A percentile compares a stretch with the other conserved stretches of the same genome.
Evolutionary conservation across 2,329 filamentous ascomycete species (phyloP).

Genomic region (Xylaria sp.): DNA sequence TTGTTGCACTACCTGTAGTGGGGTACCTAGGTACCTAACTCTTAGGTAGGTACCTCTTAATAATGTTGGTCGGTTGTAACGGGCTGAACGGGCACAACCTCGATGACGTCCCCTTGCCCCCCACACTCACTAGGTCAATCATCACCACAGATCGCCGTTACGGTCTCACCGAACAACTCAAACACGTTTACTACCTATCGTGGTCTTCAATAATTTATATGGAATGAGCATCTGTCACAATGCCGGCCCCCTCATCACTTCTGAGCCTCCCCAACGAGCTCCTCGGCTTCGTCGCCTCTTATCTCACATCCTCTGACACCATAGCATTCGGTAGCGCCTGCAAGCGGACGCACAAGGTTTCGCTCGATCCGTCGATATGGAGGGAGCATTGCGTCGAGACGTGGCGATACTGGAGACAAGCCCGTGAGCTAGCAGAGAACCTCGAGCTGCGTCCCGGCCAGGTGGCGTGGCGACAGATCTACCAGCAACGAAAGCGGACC

Average conservation of each 20-base stretch:
- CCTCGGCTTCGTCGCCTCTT: conserved; percentile 58
- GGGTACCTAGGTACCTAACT: too few relatives aligned
- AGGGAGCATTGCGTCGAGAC: conserved; percentile 55
- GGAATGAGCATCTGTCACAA: background rate
- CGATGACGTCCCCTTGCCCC: too few relatives aligned
- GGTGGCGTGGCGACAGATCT: conserved; percentile 59
- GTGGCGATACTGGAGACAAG: conserved; percentile 60
- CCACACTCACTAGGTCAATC: too few relatives aligned
- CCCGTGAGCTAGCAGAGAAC: conserved; percentile 47
- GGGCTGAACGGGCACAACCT: too few relatives aligned
- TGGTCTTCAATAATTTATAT: too few relatives aligned
- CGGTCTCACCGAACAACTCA: too few relatives aligned
- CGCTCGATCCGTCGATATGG: conserved; percentile 62
- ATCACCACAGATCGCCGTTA: too few relatives aligned
- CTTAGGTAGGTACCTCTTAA: too few relatives aligned
- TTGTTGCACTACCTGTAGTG: too few relatives aligned
- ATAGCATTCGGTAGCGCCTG: conserved; percentile 54
- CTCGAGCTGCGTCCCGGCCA: conserved; percentile 43
- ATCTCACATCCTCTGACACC: conserved; percentile 29
- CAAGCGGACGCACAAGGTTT: conserved; percentile 52
- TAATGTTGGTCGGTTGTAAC: too few relatives aligned
- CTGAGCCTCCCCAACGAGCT: conserved; percentile 62
- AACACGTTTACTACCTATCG: too few relatives aligned
- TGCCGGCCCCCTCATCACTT: background rate
- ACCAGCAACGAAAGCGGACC: conserved; percentile 40